A percentile compares a stretch with the other conserved stretches of the same genome.
Conservation (phyloP, 2,329 filamentous ascomycete genomes). For the Colletotrichum viniferum region DNA sequence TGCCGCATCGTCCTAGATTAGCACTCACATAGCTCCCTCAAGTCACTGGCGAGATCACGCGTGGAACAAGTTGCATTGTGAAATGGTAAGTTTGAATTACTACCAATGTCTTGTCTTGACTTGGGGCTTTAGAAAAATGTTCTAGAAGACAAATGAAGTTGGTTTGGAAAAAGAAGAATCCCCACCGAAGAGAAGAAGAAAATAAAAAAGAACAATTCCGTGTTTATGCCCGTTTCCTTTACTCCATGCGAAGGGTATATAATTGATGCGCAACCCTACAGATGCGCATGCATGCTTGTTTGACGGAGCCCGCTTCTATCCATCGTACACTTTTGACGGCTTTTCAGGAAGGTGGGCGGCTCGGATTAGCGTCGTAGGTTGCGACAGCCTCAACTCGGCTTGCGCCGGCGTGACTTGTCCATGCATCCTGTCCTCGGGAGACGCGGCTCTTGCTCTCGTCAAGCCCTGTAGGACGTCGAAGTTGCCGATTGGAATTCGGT, state of each 20-base stretch:
- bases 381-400: not conserved
- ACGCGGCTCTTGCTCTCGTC: not conserved
- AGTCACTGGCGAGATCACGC: not conserved
- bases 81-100: conserved; percentile 2
- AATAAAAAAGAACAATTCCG: not conserved
- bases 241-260: conserved; percentile 22
- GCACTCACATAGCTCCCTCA: not conserved
- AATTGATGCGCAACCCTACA: not conserved
- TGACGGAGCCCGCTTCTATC: not conserved
- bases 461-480: not conserved
- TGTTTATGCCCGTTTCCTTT: conserved; percentile 18
- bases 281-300: conserved; percentile 5
- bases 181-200: not conserved
- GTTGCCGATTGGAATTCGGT: not conserved
- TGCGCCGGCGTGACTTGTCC: not conserved
- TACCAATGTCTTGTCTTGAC: not conserved
- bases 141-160: not conserved
- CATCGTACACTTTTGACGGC: conserved; percentile 7
- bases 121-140: not conserved
- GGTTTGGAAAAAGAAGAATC: not conserved
- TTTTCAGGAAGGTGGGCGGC: not conserved
- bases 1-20: not conserved
- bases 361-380: not conserved
- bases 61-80: not conserved
- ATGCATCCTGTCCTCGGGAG: not conserved